Evolutionary conservation across 805 yeast species (phyloP).

Genomic region (Myxozyma monticola): DNA sequence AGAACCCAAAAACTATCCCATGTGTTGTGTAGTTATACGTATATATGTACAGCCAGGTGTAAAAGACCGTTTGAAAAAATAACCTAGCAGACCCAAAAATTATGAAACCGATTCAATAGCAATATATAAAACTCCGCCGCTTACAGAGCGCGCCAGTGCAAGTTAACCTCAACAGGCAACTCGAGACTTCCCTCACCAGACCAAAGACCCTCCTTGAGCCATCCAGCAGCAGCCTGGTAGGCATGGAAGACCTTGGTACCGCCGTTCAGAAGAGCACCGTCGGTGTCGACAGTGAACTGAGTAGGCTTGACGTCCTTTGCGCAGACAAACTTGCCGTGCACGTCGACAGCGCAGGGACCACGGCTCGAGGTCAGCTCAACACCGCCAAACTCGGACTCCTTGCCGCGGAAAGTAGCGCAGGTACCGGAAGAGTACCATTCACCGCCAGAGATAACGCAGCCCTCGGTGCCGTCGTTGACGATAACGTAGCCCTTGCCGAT

Average conservation of each 20-base stretch:
- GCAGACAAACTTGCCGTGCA: slow-evolving; percentile 22
- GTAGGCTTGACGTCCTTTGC: slow-evolving; percentile 14
- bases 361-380: slow-evolving; percentile 16
- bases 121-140: no score
- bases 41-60: no score
- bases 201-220: slow-evolving; percentile 28
- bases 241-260: slow-evolving; percentile 19
- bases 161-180: slow-evolving; percentile 19
- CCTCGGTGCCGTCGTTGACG: slow-evolving; percentile 50
- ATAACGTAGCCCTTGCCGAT: slow-evolving; percentile 49
- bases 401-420: slow-evolving; percentile 71
- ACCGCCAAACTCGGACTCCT: slow-evolving; percentile 34
- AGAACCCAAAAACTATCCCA: no score
- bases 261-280: slow-evolving; percentile 21
- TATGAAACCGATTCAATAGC: no score
- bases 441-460: slow-evolving; percentile 85
- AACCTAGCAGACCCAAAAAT: no score
- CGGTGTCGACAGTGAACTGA: slow-evolving; percentile 17
- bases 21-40: no score
- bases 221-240: slow-evolving; percentile 19
- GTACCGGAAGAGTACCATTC: slow-evolving; percentile 78
- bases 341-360: slow-evolving; percentile 22
- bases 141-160: slow-evolving; percentile 21
- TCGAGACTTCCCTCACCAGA: slow-evolving; percentile 3
- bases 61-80: no score